phyloP scores from a whole-genome alignment of 2,329 filamentous ascomycete species.

The Bipolaris gigantea region DNA sequence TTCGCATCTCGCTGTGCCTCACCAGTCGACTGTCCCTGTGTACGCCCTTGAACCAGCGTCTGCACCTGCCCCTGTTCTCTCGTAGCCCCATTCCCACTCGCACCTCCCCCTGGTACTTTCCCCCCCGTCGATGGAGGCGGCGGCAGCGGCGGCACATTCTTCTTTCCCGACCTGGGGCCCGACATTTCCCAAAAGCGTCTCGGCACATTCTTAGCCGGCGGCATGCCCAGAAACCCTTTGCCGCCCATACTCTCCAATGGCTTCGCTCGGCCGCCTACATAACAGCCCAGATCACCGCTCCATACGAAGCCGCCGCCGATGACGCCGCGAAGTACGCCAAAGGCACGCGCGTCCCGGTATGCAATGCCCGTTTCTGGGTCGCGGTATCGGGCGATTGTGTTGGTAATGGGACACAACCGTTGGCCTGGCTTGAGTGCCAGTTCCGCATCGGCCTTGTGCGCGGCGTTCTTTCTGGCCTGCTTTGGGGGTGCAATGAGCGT shows the following conservation, averaged over 20 bases:
- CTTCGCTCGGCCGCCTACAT: constrained; percentile 65
- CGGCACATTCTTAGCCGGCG: constrained; percentile 75
- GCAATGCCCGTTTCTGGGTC: constrained; percentile 83
- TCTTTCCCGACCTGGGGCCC: constrained; percentile 11
- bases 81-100: background rate
- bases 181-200: constrained; percentile 63
- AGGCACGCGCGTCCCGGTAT: constrained; percentile 79
- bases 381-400: constrained; percentile 75
- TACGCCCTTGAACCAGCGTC: background rate
- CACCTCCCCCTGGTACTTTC: no score
- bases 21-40: background rate
- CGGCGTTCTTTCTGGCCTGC: constrained; percentile 45
- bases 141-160: constrained; percentile 1
- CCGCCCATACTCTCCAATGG: constrained; percentile 33
- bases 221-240: constrained; percentile 48
- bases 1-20: background rate
- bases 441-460: constrained; percentile 22
- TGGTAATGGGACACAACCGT: constrained; percentile 74
- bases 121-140: background rate
- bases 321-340: constrained; percentile 77
- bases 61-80: background rate
- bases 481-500: constrained; percentile 48
- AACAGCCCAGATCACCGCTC: constrained; percentile 79
- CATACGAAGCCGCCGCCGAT: constrained; percentile 75
- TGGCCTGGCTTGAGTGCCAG: constrained; percentile 34